Conservation (phyloP, 768 basidiomycete species). For the Sarcodon sp. region DNA sequence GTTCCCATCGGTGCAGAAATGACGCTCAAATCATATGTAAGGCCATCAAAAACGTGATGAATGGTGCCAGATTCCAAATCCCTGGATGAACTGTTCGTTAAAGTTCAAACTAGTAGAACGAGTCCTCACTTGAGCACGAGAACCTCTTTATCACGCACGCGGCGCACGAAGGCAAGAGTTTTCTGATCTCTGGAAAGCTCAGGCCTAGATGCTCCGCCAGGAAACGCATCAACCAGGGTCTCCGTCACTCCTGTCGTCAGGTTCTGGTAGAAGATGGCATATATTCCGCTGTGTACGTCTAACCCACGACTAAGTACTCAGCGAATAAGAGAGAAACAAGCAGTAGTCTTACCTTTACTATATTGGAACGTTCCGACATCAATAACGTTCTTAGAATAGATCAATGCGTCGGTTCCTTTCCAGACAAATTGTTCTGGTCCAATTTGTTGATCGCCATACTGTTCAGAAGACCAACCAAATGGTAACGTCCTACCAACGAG, state of each 20-base stretch:
- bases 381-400: constrained; percentile 52
- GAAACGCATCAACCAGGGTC: constrained; percentile 38
- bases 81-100: constrained; percentile 18
- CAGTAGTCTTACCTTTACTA: constrained; percentile 39
- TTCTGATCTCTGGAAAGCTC: constrained; percentile 56
- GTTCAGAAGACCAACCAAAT: constrained; percentile 40
- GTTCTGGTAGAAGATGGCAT: constrained; percentile 58
- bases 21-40: constrained; percentile 51
- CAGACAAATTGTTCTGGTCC: constrained; percentile 64
- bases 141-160: constrained; percentile 61
- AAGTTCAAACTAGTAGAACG: neutral
- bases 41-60: constrained; percentile 52
- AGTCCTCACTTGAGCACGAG: constrained; percentile 52
- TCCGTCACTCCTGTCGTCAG: constrained; percentile 40
- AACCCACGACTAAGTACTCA: neutral
- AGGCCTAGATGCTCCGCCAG: constrained; percentile 66
- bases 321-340: neutral
- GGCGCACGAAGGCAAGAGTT: constrained; percentile 64
- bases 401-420: constrained; percentile 40
- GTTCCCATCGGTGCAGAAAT: constrained; percentile 72
- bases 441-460: constrained; percentile 60
- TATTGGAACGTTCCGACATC: constrained; percentile 41
- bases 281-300: constrained; percentile 64
- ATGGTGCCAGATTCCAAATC: constrained; percentile 56
- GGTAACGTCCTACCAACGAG: constrained; percentile 46